Evolutionary conservation across 306 rosid genomes (phyloP), one percentile per base, ranked within the genome.

Genomic region (Malus asiatica): DNA sequence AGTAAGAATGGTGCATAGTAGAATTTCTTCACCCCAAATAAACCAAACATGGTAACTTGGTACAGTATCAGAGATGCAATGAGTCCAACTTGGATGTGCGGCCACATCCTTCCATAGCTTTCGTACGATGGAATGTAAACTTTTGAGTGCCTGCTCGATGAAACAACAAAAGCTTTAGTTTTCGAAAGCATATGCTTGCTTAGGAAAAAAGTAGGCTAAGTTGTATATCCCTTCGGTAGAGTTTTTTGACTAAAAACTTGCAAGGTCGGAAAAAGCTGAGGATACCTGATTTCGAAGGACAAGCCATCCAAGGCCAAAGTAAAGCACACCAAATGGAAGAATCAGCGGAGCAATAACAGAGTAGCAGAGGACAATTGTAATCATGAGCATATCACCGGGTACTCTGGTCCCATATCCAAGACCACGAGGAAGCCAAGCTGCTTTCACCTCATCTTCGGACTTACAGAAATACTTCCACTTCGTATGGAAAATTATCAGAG

Each of bases 91-190:
- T 70, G 63, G 33, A 96, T 76, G 92, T 96, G 98, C 0, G 98
- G 99, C 99, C 99, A 90, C 85, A 95, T 81, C 83, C 87, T 95
- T 82, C 99, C 98, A 71, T 92, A 79, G 67, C 96, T 90, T 83
- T 92, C 99, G 42, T 87, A 95, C 3, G 91, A n/a, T 52, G 99
- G 98, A 76, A 91, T 90, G 42, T 92, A 84, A 8, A 95, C 99
- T 82, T 90, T 95, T 95, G 46, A 95, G 89, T 32, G 91, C 97
- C 98, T 95, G 92, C 76, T 23, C 64, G 23, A 68, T 22, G 18
- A 27, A 68, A 66, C 61, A 46, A 61, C 25, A 70, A 18, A 16
- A 18, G 3, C 20, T 32, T 77, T 12, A 23, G 51, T 23, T 42
- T 25, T 35, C 6, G 25, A 15, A 0, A 1, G 18, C 55, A 71